These are phyloP conservation scores for Acacia melanoxylon DNA, from an alignment of 306 rosid species.

Conservation along the genomic window DNA sequence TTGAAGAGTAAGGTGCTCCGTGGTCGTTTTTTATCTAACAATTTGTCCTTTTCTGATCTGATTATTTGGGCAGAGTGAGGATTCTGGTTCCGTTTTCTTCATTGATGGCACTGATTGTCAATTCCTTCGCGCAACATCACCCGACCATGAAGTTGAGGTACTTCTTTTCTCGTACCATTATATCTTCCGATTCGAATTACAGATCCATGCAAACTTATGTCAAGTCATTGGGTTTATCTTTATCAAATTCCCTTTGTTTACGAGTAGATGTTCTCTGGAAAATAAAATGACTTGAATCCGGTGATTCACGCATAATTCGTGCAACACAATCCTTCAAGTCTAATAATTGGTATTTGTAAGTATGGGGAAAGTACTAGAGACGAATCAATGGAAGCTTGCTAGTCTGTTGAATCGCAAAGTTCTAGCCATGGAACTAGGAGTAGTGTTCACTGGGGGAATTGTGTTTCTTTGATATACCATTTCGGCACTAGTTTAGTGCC, in stretches of 20 bases:
- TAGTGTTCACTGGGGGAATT: constrained; percentile 2
- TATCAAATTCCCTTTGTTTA: neutral
- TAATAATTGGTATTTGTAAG: constrained; percentile 13
- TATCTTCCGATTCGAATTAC: constrained; percentile 16
- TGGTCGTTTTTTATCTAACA: constrained; percentile 37
- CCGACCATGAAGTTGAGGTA: constrained; percentile 35
- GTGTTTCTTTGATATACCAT: neutral
- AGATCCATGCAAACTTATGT: constrained; percentile 18
- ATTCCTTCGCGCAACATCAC: constrained; percentile 45
- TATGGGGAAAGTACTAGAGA: constrained; percentile 9
- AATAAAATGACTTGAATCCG: constrained; percentile 9
- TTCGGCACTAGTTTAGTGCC: constrained; percentile 3
- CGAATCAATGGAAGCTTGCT: constrained; percentile 6
- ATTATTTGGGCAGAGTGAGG: constrained; percentile 36
- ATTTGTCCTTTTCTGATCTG: constrained; percentile 27
- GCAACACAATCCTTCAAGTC: neutral
- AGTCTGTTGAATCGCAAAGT: constrained; percentile 18
- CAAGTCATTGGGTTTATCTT: neutral
- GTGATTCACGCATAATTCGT: neutral
- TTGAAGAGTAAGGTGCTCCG: neutral
- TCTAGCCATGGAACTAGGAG: neutral
- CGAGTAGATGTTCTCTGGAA: neutral
- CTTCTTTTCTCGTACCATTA: neutral
- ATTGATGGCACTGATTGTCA: constrained; percentile 32
- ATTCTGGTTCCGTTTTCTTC: constrained; percentile 46